These are phyloP conservation scores for Podospora pseudoanserina DNA, from an alignment of 495 filamentous ascomycete genomes.

Conservation along the genomic window DNA sequence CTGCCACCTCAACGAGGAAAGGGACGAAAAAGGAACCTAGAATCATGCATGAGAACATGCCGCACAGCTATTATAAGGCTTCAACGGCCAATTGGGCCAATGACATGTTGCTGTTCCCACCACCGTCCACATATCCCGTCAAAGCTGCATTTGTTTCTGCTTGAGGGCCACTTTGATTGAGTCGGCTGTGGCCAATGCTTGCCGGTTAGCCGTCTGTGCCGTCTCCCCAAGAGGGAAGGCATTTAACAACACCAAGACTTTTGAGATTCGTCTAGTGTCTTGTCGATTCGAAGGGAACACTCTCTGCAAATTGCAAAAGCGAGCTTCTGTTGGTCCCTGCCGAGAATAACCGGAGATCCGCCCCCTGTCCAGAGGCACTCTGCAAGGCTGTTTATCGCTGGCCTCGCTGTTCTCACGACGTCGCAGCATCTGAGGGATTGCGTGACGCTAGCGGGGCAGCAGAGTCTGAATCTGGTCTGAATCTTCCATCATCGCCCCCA, in stretches of 20 bases:
- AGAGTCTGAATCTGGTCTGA: neutral
- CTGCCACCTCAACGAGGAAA: neutral
- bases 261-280: neutral
- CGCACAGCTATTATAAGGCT: neutral
- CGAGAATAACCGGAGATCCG: constrained; percentile 6
- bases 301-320: neutral
- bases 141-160: neutral
- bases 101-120: neutral
- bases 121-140: neutral
- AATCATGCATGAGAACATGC: neutral
- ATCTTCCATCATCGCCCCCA: constrained; percentile 4
- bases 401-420: neutral
- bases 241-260: neutral
- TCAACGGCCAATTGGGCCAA: neutral
- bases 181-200: neutral
- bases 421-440: constrained; percentile 1
- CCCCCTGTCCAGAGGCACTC: neutral
- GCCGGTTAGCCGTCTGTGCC: neutral
- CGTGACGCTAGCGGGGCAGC: neutral
- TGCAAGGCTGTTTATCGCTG: constrained; percentile 3
- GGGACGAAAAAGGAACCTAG: neutral
- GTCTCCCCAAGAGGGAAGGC: neutral
- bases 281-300: neutral
- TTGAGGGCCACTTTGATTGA: neutral
- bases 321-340: neutral